These are phyloP conservation scores for Lactarius indigo DNA, from an alignment of 768 basidiomycete genomes.

Conservation along the genomic window DNA sequence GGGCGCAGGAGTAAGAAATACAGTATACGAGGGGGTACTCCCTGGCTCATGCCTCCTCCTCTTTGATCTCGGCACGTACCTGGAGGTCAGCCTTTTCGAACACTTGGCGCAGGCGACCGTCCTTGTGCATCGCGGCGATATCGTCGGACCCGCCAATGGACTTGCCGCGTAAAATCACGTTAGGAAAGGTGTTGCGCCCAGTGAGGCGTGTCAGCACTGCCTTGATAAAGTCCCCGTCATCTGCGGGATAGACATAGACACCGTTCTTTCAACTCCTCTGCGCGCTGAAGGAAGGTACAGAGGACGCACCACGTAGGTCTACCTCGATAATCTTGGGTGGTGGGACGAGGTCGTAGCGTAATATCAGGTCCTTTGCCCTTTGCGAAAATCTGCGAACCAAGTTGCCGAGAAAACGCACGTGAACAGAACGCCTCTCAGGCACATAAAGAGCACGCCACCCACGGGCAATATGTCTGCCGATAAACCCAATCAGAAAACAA, in stretches of 20 bases:
- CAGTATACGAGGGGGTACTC: neutral
- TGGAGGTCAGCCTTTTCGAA: slow-evolving; percentile 47
- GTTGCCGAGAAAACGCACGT: neutral
- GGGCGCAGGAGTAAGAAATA: slow-evolving; percentile 4
- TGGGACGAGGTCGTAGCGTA: slow-evolving; percentile 56
- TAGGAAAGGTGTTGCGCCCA: slow-evolving; percentile 67
- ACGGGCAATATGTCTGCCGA: slow-evolving; percentile 71
- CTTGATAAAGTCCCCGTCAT: slow-evolving; percentile 63
- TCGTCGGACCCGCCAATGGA: slow-evolving; percentile 68
- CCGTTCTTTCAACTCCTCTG: neutral
- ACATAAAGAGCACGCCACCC: slow-evolving; percentile 31
- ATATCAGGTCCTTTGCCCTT: slow-evolving; percentile 59
- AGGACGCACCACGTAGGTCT: slow-evolving; percentile 56
- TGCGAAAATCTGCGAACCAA: slow-evolving; percentile 48
- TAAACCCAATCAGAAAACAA: neutral
- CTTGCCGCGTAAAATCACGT: slow-evolving; percentile 60
- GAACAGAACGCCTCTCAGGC: slow-evolving; percentile 1
- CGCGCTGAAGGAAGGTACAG: neutral
- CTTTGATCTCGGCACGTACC: slow-evolving; percentile 13
- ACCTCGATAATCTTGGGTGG: slow-evolving; percentile 71
- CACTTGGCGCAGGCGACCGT: slow-evolving; percentile 40
- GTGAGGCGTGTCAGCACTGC: slow-evolving; percentile 63
- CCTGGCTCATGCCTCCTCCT: neutral
- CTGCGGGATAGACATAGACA: slow-evolving; percentile 33
- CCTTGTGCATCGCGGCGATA: slow-evolving; percentile 49